Evolutionary conservation across 345 rosid genomes (phyloP), one percentile per base, ranked within the genome.

Genomic region (Bruguiera parviflora): DNA sequence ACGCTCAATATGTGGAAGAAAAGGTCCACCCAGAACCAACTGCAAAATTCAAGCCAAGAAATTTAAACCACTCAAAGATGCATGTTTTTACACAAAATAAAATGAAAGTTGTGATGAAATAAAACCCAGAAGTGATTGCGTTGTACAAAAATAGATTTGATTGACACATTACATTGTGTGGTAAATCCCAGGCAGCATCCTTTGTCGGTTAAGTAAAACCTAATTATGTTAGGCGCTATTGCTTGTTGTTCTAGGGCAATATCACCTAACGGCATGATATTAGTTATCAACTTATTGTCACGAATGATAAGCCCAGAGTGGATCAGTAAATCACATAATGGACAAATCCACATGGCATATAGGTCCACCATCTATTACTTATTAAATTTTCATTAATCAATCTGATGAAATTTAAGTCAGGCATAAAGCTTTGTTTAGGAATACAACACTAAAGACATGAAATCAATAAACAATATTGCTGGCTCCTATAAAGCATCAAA

Each of bases 11-110:
- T 90, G 89, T 55, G 92, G 89, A 76, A 86, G 83, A 79, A 95
- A 88, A n/a, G 94, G 96, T 9, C 99, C 97, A 59, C 99, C 97
- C 27, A 87, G 73, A 76, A 89, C 78, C 63, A 85, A 53, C 96
- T 87, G 85, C 70, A 43, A 81, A 68, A 61, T 74, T 27, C 20
- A 65, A 62, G 63, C 35, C 67, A 8, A 60, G 18, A 20, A 22
- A 69, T 22, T 61, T 24, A 37, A 65, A 6, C 10, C 2, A 70
- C 24, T 66, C 31, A 16, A 60, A 65, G 33, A 22, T 53, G 16
- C 25, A 37, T 9, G 47, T 61, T 59, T 51, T 32, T 53, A 37
- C n/a, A 16, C 27, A 55, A 25, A 10, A 56, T 25, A 68, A 56
- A 13, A 37, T 3, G 16, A 62, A 61, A 18, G 13, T 25, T 11